Conservation (phyloP, 257 asterid genomes). For the Solanum gandarillasii region DNA sequence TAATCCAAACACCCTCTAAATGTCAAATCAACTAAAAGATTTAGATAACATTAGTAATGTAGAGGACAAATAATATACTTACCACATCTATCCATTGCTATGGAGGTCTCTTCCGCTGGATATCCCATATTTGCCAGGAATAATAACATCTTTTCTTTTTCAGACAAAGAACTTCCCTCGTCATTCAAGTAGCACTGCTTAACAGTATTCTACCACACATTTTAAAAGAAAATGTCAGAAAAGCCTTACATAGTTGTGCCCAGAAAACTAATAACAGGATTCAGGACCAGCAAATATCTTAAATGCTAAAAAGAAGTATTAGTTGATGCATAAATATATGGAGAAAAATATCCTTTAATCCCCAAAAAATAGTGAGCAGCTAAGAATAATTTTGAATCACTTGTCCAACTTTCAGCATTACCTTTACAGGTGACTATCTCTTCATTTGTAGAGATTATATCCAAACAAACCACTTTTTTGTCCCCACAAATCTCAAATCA, state of each 20-base stretch:
- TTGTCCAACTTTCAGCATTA: background rate
- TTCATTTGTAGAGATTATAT: background rate
- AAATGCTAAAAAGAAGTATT: background rate
- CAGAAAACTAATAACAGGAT: background rate
- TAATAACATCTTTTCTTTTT: slow-evolving; percentile 12
- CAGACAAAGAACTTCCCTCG: slow-evolving; percentile 6
- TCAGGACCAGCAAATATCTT: background rate
- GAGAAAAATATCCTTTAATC: background rate
- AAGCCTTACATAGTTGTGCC: background rate
- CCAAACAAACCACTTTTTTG: background rate
- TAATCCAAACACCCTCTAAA: background rate
- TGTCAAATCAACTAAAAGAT: background rate
- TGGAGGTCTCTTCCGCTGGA: slow-evolving; percentile 20
- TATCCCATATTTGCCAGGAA: slow-evolving; percentile 35
- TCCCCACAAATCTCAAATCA: background rate
- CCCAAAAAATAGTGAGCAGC: background rate
- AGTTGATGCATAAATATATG: background rate
- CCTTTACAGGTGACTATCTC: background rate
- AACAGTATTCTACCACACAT: background rate
- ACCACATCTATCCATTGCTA: slow-evolving; percentile 49
- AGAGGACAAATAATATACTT: background rate
- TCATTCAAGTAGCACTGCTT: slow-evolving; percentile 5
- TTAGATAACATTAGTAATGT: background rate
- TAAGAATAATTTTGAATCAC: background rate
- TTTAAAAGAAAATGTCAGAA: background rate